Conservation (phyloP, 257 asterid genomes). For the Cordia subcordata region DNA sequence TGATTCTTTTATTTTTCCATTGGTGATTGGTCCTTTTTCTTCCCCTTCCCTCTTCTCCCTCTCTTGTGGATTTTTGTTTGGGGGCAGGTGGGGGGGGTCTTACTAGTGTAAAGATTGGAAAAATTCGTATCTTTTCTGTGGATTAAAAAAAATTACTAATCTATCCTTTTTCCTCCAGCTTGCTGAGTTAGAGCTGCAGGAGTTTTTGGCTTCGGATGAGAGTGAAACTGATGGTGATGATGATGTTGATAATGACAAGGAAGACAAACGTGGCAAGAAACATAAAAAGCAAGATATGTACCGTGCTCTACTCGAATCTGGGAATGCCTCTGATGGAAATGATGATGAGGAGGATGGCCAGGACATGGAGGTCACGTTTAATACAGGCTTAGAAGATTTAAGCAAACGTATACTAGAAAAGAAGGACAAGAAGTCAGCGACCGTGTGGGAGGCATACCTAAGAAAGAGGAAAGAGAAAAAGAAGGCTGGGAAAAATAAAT, state of each 20-base stretch:
- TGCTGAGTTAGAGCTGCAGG: conserved; percentile 64
- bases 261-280: conserved; percentile 38
- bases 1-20: no score
- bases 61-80: no score
- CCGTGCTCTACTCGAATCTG: conserved; percentile 63
- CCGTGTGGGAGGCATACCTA: conserved; percentile 79
- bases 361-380: conserved; percentile 92
- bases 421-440: conserved; percentile 77
- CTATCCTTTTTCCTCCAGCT: conserved; percentile 41
- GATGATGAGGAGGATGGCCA: conserved; percentile 46
- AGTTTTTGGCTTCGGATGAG: conserved; percentile 80
- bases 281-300: conserved; percentile 48
- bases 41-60: no score
- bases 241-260: conserved; percentile 32
- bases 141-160: neutral
- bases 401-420: conserved; percentile 78
- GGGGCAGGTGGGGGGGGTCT: no score
- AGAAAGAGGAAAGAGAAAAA: conserved; percentile 68
- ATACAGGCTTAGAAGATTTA: conserved; percentile 75
- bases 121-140: neutral
- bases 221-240: conserved; percentile 67
- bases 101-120: no score
- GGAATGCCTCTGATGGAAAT: conserved; percentile 58
- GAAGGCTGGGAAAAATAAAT: conserved; percentile 52
- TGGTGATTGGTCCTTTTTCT: no score